Conservation (phyloP, 2,329 filamentous ascomycete species). For the Penicillium nordicum region DNA sequence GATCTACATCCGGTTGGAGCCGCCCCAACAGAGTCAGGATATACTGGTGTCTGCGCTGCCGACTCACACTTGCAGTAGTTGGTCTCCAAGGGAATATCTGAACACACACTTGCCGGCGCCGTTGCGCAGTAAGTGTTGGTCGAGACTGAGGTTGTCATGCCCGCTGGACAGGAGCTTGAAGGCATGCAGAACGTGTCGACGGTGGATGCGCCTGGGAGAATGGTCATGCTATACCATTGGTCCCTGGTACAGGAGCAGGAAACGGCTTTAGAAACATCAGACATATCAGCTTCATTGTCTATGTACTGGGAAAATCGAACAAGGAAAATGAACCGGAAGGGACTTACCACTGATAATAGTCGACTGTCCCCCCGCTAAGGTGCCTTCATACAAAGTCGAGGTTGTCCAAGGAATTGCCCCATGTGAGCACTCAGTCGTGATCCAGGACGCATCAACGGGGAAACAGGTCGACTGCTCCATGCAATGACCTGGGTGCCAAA, state of each 20-base stretch:
- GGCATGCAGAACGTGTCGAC: constrained; percentile 27
- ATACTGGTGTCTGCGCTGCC: constrained; percentile 18
- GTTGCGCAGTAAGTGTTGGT: constrained; percentile 22
- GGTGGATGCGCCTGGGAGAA: constrained; percentile 3
- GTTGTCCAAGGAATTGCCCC: constrained; percentile 22
- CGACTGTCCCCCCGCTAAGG: constrained; percentile 16
- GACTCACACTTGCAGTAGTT: constrained; percentile 19
- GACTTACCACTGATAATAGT: constrained; percentile 23
- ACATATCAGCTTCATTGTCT: background rate
- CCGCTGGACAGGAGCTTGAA: constrained; percentile 19
- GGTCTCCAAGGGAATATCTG: constrained; percentile 9
- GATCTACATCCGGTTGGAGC: constrained; percentile 20
- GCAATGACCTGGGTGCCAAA: constrained; percentile 28
- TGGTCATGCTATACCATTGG: constrained; percentile 25
- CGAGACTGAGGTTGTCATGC: constrained; percentile 23
- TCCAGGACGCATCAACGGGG: constrained; percentile 20
- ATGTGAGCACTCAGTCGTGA: constrained; percentile 25
- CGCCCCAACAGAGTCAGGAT: constrained; percentile 15
- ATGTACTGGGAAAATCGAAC: background rate
- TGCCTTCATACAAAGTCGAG: constrained; percentile 20
- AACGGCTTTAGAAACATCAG: constrained; percentile 8
- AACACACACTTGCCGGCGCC: constrained; percentile 11
- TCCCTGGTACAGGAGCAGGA: constrained; percentile 22
- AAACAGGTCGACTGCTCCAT: constrained; percentile 23
- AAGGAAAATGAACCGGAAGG: background rate